These are phyloP conservation scores for Eleusine indica DNA, from an alignment of 176 grass and related monocot genomes.

Conservation along the genomic window DNA sequence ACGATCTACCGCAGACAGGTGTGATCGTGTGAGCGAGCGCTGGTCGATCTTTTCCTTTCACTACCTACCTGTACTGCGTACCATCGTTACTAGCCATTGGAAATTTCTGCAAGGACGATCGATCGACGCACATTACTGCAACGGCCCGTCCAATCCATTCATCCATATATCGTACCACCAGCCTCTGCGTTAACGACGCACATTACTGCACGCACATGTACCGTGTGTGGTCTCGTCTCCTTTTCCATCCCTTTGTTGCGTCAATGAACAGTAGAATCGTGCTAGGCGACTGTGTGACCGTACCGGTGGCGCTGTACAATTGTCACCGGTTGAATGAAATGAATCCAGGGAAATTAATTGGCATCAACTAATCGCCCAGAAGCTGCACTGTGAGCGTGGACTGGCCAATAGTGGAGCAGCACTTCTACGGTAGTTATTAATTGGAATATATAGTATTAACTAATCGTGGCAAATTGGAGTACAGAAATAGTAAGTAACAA, in stretches of 20 bases:
- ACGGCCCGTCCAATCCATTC: not conserved
- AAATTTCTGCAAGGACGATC: conserved; percentile 47
- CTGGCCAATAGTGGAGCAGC: conserved; percentile 15
- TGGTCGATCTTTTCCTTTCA: not conserved
- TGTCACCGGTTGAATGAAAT: conserved; percentile 26
- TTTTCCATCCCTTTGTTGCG: conserved; percentile 31
- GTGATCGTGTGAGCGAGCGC: not conserved
- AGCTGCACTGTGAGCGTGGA: conserved; percentile 35
- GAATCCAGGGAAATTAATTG: conserved; percentile 49
- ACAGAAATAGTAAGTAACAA: no score
- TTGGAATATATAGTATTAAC: not conserved
- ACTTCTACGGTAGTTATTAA: not conserved
- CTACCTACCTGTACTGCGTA: not conserved
- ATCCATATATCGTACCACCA: not conserved
- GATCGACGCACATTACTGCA: not conserved
- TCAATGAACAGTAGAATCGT: conserved; percentile 42
- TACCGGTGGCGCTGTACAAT: conserved; percentile 33
- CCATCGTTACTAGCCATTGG: conserved; percentile 14
- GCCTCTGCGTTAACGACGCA: conserved; percentile 20
- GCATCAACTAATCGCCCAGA: conserved; percentile 42
- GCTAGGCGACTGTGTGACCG: conserved; percentile 41
- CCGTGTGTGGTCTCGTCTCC: conserved; percentile 45
- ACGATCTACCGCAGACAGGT: no score
- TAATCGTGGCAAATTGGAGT: conserved; percentile 23
- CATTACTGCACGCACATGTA: conserved; percentile 33